A percentile compares a stretch with the other conserved stretches of the same genome.
Conservation (phyloP, 2,329 filamentous ascomycete genomes). For the Thermochaetoides dissita region DNA sequence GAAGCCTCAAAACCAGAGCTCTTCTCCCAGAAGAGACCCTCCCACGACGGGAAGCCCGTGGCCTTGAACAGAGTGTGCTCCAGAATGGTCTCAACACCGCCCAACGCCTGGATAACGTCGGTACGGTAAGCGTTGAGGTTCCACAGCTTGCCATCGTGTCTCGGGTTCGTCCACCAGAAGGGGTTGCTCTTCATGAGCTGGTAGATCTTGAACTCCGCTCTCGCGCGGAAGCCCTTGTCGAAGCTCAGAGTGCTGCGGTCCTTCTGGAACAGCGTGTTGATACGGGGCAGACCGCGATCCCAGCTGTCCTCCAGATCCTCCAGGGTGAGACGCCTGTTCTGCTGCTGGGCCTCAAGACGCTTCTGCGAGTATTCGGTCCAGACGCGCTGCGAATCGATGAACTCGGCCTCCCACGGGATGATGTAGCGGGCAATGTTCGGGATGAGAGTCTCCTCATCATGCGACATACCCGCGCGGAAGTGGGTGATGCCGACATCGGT, state of each 20-base stretch:
- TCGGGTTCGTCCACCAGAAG: constrained; percentile 98
- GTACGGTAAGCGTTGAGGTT: constrained; percentile 91
- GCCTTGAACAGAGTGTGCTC: constrained; percentile 96
- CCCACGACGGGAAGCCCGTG: constrained; percentile 93
- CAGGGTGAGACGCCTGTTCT: constrained; percentile 84
- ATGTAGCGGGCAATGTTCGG: constrained; percentile 99
- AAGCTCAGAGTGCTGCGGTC: constrained; percentile 93
- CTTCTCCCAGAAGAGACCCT: constrained; percentile 83
- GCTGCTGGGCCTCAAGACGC: constrained; percentile 88
- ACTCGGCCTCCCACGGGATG: constrained; percentile 97
- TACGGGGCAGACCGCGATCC: constrained; percentile 93
- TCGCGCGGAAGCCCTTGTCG: constrained; percentile 92
- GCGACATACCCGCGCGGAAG: constrained; percentile 93
- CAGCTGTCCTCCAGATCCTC: constrained; percentile 97
- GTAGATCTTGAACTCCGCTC: constrained; percentile 96
- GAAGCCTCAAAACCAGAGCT: constrained; percentile 26
- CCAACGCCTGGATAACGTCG: constrained; percentile 89
- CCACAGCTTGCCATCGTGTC: constrained; percentile 96
- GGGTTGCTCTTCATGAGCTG: constrained; percentile 98
- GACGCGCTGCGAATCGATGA: constrained; percentile 95
- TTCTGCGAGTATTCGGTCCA: constrained; percentile 99
- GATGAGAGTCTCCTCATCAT: constrained; percentile 93
- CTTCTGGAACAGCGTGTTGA: constrained; percentile 98
- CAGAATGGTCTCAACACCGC: constrained; percentile 93
- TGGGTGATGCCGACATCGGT: constrained; percentile 95